These are phyloP conservation scores for Cutaneotrichosporon daszewskae DNA, from an alignment of 1,284 basidiomycete genomes.

Conservation along the genomic window DNA sequence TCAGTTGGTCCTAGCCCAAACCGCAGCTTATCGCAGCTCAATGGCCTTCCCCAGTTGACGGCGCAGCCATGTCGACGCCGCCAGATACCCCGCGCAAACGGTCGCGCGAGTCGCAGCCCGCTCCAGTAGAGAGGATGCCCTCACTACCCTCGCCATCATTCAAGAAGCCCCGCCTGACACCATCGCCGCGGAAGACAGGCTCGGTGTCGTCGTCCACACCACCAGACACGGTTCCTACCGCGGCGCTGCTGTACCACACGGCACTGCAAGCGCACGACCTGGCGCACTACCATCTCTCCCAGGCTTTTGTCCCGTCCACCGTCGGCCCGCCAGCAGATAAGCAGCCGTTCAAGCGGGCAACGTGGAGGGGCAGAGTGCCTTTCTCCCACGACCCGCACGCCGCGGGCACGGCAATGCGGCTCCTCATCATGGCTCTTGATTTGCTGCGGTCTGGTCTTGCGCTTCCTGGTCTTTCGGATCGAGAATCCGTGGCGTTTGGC, in stretches of 20 bases:
- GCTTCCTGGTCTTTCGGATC: slow-evolving; percentile 21
- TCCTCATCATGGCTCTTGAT: slow-evolving; percentile 33
- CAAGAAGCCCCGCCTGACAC: background rate
- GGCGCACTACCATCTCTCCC: slow-evolving; percentile 28
- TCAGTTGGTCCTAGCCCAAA: no score
- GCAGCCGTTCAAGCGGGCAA: slow-evolving; percentile 1
- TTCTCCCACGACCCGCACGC: slow-evolving; percentile 26
- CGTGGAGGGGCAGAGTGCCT: background rate
- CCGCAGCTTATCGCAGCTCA: no score
- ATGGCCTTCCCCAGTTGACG: no score
- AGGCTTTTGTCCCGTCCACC: slow-evolving; percentile 31
- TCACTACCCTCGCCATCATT: background rate
- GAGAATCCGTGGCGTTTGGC: slow-evolving; percentile 32
- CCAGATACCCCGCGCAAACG: no score
- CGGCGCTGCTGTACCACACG: slow-evolving; percentile 30
- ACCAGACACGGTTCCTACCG: background rate
- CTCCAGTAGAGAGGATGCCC: no score
- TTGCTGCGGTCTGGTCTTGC: slow-evolving; percentile 23
- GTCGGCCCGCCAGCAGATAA: slow-evolving; percentile 5
- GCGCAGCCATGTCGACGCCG: no score
- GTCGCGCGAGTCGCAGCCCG: no score
- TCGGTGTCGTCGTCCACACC: background rate
- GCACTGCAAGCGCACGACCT: slow-evolving; percentile 30
- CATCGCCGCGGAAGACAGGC: no score
- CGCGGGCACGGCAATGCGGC: slow-evolving; percentile 20